Evolutionary conservation across 2,329 filamentous ascomycete genomes (phyloP).

Genomic region (Diaporthe sp.): DNA sequence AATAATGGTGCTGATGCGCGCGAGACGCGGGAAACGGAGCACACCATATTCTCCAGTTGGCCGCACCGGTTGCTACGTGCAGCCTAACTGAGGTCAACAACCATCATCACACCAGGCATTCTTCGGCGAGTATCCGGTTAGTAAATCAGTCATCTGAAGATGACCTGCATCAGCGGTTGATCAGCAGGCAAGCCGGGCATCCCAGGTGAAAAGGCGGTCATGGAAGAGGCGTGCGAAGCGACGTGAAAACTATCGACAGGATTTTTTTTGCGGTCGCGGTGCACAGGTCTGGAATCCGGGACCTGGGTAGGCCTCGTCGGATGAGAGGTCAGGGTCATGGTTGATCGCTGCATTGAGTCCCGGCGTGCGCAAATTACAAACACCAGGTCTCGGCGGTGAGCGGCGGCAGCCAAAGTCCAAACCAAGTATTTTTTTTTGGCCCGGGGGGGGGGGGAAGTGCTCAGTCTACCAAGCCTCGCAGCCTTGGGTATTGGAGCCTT

Average conservation of each 20-base stretch:
- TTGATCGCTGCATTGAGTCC: constrained; percentile 13
- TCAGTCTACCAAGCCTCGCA: background rate
- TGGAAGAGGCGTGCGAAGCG: constrained; percentile 2
- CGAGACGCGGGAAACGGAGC: constrained; percentile 15
- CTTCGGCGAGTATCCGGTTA: background rate
- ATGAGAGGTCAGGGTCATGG: constrained; percentile 16
- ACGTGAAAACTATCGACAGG: background rate
- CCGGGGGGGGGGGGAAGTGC: background rate
- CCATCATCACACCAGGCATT: background rate
- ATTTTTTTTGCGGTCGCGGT: constrained; percentile 12
- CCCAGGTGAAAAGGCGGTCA: constrained; percentile 11
- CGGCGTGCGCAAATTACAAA: constrained; percentile 12
- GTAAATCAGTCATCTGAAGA: background rate
- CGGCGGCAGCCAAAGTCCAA: background rate
- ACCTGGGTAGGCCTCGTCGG: constrained; percentile 3
- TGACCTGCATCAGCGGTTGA: constrained; percentile 2
- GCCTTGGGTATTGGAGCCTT: background rate
- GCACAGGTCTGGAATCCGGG: constrained; percentile 2
- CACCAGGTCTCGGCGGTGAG: constrained; percentile 26
- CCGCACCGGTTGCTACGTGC: background rate
- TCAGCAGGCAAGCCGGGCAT: background rate
- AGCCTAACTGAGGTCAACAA: background rate
- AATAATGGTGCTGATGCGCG: background rate
- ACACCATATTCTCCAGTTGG: background rate
- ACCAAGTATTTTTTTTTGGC: background rate